phyloP scores from a whole-genome alignment of 2,329 filamentous ascomycete genomes.

The Sclerotinia spermophila region DNA sequence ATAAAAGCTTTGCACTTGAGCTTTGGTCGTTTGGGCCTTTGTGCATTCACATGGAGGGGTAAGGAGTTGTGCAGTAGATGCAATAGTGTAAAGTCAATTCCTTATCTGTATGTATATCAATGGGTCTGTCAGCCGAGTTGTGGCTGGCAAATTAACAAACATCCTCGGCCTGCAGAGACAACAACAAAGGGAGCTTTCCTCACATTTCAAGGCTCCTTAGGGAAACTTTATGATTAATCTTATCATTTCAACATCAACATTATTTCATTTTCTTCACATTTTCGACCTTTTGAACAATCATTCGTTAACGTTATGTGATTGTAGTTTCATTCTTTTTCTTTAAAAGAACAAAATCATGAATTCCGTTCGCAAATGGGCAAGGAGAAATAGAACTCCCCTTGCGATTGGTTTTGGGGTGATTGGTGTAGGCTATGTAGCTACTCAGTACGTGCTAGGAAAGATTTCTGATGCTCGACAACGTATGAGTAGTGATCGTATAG shows the following conservation, averaged over 20 bases:
- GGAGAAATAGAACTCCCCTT: conserved; percentile 85
- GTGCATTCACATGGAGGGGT: conserved; percentile 20
- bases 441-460: conserved; percentile 89
- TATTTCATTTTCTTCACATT: conserved; percentile 4
- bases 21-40: conserved; percentile 16
- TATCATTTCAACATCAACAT: conserved; percentile 7
- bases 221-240: neutral
- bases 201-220: neutral
- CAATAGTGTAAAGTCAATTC: conserved; percentile 1
- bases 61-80: conserved; percentile 16
- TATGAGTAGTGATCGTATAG: conserved; percentile 93
- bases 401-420: conserved; percentile 84
- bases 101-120: conserved; percentile 13
- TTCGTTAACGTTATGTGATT: conserved; percentile 26
- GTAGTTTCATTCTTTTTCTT: neutral
- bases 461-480: conserved; percentile 91
- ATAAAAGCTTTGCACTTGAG: neutral
- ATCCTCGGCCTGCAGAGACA: conserved; percentile 8
- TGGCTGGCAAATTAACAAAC: conserved; percentile 12
- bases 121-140: conserved; percentile 11
- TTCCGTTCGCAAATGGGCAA: conserved; percentile 80
- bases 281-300: neutral
- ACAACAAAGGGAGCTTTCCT: conserved; percentile 18
- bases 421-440: conserved; percentile 85
- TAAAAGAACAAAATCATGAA: conserved; percentile 47